Conservation (phyloP, 495 filamentous ascomycete genomes). For the Pseudoneurospora amorphoporcata region DNA sequence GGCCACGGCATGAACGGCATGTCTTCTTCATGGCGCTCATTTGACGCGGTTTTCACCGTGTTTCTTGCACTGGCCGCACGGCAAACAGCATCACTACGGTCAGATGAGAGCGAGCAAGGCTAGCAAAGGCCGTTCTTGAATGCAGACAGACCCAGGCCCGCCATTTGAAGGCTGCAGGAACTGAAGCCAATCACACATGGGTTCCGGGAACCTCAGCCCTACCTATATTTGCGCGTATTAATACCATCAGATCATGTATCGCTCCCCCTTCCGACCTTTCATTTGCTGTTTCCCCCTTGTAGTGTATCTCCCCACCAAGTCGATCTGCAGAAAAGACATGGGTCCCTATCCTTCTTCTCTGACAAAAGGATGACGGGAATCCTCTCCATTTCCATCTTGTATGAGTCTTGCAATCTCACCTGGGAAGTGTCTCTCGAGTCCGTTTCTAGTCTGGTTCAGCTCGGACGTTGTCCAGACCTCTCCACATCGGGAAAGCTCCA, state of each 20-base stretch:
- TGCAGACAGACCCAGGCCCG: conserved; percentile 3
- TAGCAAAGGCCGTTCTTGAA: background rate
- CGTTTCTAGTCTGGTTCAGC: background rate
- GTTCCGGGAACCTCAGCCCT: conserved; percentile 5
- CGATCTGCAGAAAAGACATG: background rate
- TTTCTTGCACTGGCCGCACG: background rate
- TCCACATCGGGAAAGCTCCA: background rate
- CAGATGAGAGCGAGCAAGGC: conserved; percentile 4
- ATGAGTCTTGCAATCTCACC: background rate
- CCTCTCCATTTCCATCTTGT: background rate
- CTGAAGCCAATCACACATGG: conserved; percentile 10
- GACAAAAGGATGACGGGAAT: background rate
- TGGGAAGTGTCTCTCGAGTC: background rate
- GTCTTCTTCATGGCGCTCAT: background rate
- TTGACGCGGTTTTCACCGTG: background rate
- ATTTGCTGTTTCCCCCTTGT: conserved; percentile 8
- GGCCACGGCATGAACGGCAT: conserved; percentile 11
- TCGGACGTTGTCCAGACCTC: background rate
- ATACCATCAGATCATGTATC: conserved; percentile 3
- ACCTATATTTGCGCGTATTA: conserved; percentile 16
- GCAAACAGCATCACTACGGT: background rate
- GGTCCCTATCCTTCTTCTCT: background rate
- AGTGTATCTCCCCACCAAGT: background rate
- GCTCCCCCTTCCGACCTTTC: conserved; percentile 4
- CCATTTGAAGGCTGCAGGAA: conserved; percentile 1